Evolutionary conservation across 169 alveolate genomes (phyloP), one percentile per base, ranked within the genome.

Genomic region (Babesia divergens): DNA sequence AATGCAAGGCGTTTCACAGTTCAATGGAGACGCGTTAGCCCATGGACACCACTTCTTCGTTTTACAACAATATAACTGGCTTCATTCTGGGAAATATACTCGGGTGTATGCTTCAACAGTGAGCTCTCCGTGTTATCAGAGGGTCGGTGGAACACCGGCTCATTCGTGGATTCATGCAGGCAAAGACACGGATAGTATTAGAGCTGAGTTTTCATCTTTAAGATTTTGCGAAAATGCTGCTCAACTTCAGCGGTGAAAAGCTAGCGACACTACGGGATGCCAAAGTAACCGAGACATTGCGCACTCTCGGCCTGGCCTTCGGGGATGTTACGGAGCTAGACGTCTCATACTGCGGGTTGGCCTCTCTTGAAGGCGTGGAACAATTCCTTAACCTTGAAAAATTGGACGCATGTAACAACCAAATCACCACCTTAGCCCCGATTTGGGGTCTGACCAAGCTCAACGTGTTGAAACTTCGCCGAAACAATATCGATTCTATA

Each of bases 261-360:
- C 60, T 77, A 20, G 26, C 22, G 29, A 28, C 82, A 18, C 38
- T 77, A 29, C 22, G 47, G 44, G 59, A 67, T 56, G 16, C 44
- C 22, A 29, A 49, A 0, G 66, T 77, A n/a, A 20, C 37, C 26
- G 68, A 67, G 46, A 62, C 34, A 16, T 22, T 77, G 65, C 16
- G 43, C 16, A 50, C 34, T 43, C 44, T 35, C 26, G 62, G 72
- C 20, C 38, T 68, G 11, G 16, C 50, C 4, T 77, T 35, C 32
- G 76, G 49, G 18, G 86, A 77, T 40, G 55, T 77, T 26, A 77
- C 65, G 1, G 86, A 67, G 42, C 26, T 77, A 20, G 43, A 68
- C 51, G 76, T 77, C 11, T 8, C 82, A 35, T 29, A 38, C 22
- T 77, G 86, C 34, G 51, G 44, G 20, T 42, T 77, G 43, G 47